Conservation (phyloP, 805 yeast species). For the Kluyveromyces lactis region DNA sequence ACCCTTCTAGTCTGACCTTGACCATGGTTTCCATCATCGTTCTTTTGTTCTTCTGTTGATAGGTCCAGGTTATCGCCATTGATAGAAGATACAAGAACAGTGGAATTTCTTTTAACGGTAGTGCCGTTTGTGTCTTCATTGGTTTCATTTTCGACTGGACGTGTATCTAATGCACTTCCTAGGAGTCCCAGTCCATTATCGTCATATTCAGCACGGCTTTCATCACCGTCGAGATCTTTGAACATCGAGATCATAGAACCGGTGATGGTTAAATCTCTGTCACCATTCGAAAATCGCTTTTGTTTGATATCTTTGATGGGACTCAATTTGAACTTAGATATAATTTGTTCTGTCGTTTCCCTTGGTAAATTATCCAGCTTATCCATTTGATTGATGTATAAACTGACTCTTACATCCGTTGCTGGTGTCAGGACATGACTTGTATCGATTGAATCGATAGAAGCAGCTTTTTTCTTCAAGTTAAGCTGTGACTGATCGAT, state of each 20-base stretch:
- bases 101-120: background rate
- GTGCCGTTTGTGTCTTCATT: background rate
- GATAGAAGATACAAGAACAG: background rate
- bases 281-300: slow-evolving; percentile 19
- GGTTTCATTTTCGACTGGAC: background rate
- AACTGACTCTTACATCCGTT: slow-evolving; percentile 27
- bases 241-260: slow-evolving; percentile 24
- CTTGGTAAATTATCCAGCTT: slow-evolving; percentile 16
- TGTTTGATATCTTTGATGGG: slow-evolving; percentile 19
- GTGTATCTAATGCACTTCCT: background rate
- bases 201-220: background rate
- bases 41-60: background rate
- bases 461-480: slow-evolving; percentile 25
- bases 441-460: slow-evolving; percentile 26
- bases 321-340: slow-evolving; percentile 24
- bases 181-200: background rate
- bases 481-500: slow-evolving; percentile 15
- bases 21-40: background rate
- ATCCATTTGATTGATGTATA: slow-evolving; percentile 18
- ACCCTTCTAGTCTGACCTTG: slow-evolving; percentile 15
- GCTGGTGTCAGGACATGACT: slow-evolving; percentile 23
- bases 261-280: slow-evolving; percentile 11
- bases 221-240: slow-evolving; percentile 22
- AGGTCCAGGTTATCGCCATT: slow-evolving; percentile 1
- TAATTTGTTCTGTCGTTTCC: slow-evolving; percentile 28